Evolutionary conservation across 257 asterid genomes (phyloP).

Genomic region (Ocimum tenuiflorum): DNA sequence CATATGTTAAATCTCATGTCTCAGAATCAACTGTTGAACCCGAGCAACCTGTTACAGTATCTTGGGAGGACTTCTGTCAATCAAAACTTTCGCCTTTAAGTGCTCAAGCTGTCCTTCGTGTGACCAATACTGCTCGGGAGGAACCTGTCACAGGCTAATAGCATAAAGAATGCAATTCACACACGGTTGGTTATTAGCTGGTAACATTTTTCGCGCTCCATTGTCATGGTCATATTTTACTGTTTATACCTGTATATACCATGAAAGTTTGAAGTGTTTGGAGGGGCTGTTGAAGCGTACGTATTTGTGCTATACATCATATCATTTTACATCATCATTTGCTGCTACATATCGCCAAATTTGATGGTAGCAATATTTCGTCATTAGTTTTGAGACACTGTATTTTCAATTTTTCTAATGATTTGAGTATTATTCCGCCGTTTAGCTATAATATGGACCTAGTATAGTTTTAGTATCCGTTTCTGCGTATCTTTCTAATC

Average conservation of each 20-base stretch:
- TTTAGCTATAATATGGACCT: background rate
- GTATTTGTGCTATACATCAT: constrained; percentile 32
- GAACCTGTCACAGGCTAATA: constrained; percentile 52
- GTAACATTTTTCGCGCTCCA: constrained; percentile 21
- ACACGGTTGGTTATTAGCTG: constrained; percentile 1
- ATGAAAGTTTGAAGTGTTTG: constrained; percentile 41
- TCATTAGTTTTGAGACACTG: background rate
- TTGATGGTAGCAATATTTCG: constrained; percentile 12
- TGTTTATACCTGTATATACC: constrained; percentile 64
- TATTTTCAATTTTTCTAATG: background rate
- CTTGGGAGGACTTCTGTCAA: constrained; percentile 86
- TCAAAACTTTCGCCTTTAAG: constrained; percentile 78
- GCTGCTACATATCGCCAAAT: constrained; percentile 26
- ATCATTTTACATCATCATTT: constrained; percentile 22
- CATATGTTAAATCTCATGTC: constrained; percentile 41
- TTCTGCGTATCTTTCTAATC: background rate
- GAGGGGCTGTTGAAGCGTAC: constrained; percentile 25
- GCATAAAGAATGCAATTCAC: constrained; percentile 2
- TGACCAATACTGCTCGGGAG: constrained; percentile 57
- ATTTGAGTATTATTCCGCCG: background rate
- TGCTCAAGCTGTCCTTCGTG: constrained; percentile 93
- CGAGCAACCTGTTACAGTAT: constrained; percentile 32
- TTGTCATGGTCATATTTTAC: constrained; percentile 23
- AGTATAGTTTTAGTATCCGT: background rate
- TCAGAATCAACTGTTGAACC: constrained; percentile 24